Evolutionary conservation across 2,329 filamentous ascomycete species (phyloP).

Genomic region (Sclerotinia trifoliorum): DNA sequence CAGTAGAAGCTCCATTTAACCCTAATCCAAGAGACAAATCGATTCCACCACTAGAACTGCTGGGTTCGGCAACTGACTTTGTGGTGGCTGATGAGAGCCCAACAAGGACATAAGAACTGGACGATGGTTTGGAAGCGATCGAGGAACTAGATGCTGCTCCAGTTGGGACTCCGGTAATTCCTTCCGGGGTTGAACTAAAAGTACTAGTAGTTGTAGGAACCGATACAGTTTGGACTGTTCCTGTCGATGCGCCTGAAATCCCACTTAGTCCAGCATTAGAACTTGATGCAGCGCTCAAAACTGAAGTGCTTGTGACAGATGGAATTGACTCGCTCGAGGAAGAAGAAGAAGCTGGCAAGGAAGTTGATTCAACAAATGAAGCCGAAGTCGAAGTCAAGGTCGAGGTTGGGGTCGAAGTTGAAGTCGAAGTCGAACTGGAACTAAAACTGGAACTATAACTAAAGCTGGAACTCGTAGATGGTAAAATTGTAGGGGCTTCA

Average conservation of each 20-base stretch:
- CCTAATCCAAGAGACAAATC: constrained; percentile 11
- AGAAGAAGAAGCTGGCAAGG: not conserved
- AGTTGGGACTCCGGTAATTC: not conserved
- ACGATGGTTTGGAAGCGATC: not conserved
- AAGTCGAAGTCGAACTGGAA: not conserved
- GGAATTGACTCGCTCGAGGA: not conserved
- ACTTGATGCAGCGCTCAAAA: not conserved
- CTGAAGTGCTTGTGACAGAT: not conserved
- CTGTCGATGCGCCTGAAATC: constrained; percentile 15
- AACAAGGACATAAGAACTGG: constrained; percentile 14
- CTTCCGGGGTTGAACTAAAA: not conserved
- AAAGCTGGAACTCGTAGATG: constrained; percentile 1
- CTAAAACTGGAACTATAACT: not conserved
- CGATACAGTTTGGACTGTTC: not conserved
- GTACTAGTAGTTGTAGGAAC: not conserved
- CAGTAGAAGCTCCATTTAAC: not conserved
- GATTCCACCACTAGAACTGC: not conserved
- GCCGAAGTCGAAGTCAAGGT: not conserved
- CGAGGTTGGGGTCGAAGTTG: no score
- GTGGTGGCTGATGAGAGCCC: constrained; percentile 10
- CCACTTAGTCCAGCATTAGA: not conserved
- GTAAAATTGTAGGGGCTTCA: not conserved
- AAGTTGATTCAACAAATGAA: not conserved
- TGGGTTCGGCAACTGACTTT: not conserved
- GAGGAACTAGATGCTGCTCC: not conserved